Evolutionary conservation across 78 protist genomes (phyloP).

Genomic region (Dictyostelium firmibasis): DNA sequence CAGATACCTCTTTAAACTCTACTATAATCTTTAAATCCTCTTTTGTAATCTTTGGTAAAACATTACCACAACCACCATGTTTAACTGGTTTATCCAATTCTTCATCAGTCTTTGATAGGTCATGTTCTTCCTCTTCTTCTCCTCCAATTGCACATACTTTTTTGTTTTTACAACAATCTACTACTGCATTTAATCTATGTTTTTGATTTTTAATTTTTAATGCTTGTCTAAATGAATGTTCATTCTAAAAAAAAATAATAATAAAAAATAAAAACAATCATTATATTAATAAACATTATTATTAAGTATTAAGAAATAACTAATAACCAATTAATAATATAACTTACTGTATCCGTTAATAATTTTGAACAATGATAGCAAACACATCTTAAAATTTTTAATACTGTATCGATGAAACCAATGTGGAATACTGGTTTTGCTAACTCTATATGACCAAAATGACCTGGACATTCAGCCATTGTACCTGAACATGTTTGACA

Average conservation of each 20-base stretch:
- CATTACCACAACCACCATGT: slow-evolving; percentile 84
- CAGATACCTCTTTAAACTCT: slow-evolving; percentile 64
- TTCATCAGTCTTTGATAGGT: slow-evolving; percentile 60
- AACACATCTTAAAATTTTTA: slow-evolving; percentile 91
- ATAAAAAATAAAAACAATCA: neutral
- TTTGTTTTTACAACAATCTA: slow-evolving; percentile 60
- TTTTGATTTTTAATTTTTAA: slow-evolving; percentile 68
- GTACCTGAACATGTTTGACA: slow-evolving; percentile 94
- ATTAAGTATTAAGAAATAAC: too few species aligned
- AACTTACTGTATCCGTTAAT: slow-evolving; percentile 71
- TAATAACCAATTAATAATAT: neutral
- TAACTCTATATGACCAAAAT: slow-evolving; percentile 98
- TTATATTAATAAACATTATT: neutral
- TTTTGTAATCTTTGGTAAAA: slow-evolving; percentile 79
- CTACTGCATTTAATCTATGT: slow-evolving; percentile 38
- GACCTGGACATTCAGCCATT: slow-evolving; percentile 98
- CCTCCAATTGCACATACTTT: slow-evolving; percentile 48
- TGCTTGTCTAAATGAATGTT: slow-evolving; percentile 44
- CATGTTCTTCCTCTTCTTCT: slow-evolving; percentile 42
- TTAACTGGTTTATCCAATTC: slow-evolving; percentile 45
- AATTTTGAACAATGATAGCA: slow-evolving; percentile 91
- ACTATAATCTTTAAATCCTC: slow-evolving; percentile 86
- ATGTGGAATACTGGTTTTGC: slow-evolving; percentile 95
- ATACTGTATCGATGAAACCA: slow-evolving; percentile 87
- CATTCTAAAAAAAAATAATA: slow-evolving; percentile 7